phyloP scores from a whole-genome alignment of 257 asterid species.

The Solanum piurae region DNA sequence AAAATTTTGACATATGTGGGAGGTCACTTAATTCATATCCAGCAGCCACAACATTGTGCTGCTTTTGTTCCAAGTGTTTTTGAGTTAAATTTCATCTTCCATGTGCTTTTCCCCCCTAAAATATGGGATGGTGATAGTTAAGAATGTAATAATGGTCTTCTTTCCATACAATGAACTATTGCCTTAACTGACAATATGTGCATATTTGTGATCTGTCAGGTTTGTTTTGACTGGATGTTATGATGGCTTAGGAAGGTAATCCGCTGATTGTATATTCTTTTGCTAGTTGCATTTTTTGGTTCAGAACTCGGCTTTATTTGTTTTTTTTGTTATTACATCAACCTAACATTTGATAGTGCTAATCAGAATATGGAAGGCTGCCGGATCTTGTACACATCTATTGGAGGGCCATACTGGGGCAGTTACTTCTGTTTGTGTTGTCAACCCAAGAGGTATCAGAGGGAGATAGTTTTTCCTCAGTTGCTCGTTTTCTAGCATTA shows the following conservation, averaged over 20 bases:
- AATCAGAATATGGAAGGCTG: constrained; percentile 75
- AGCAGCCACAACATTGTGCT: background rate
- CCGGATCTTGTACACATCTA: constrained; percentile 69
- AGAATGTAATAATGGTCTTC: background rate
- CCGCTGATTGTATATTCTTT: background rate
- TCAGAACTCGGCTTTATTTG: background rate
- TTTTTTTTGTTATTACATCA: background rate
- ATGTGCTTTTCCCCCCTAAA: background rate
- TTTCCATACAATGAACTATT: background rate
- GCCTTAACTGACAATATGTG: background rate
- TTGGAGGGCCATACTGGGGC: constrained; percentile 86
- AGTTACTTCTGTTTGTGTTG: constrained; percentile 58
- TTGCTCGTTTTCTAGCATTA: background rate
- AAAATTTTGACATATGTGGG: too few species aligned
- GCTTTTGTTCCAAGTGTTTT: background rate
- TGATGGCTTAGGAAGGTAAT: constrained; percentile 90
- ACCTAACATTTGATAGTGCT: background rate
- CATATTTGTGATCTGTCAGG: constrained; percentile 31
- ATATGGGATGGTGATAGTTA: background rate
- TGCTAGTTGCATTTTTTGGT: background rate
- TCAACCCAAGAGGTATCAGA: constrained; percentile 50
- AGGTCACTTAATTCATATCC: too few species aligned
- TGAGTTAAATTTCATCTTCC: background rate
- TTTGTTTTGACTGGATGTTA: constrained; percentile 84
- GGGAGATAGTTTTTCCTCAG: background rate